Evolutionary conservation across 2,329 filamentous ascomycete genomes (phyloP), one percentile per base, ranked within the genome.

Genomic region (Coniochaeta prunicola): DNA sequence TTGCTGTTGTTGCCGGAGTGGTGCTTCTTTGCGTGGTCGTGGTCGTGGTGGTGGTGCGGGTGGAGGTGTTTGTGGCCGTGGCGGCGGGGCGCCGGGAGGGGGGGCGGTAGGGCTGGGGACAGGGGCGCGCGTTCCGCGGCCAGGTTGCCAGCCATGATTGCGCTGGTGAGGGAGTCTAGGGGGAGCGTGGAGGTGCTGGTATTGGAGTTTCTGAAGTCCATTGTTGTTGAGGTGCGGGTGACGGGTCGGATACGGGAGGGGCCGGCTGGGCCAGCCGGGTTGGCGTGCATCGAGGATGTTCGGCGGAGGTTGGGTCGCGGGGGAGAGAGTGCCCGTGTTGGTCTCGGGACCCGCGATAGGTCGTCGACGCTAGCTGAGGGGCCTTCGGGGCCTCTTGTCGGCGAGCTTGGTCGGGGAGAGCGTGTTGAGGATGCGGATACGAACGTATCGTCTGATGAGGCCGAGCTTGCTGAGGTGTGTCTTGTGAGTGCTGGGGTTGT

Each of bases 131-230:
- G 54, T 24, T 30, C 17, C 19, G 54, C 19, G 5, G 90, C 90
- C 0, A 92, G 77, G 26, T 86, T 89, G 1, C 88, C 86, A 2
- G 89, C 89, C 66, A 92, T 81, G 59, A 92, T 91, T 62, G 90
- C 90, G 65, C 84, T 84, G 13, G 88, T 86, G 8, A 92, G 80
- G 0, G 85, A 85, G 60, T 87, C 81, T 10, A 90, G 77, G 1
- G 81, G 80, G 30, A 86, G 77, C 57, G 66, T 73, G 26, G 72
- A 68, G 24, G 67, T 62, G 57, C 33, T 42, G 57, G 57, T 24
- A 56, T 40, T 62, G 42, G 26, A 6, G 21, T 24, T 19, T 38
- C 30, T 48, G 54, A 13, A 21, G 45, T 28, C 21, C 34, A 31
- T 19, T 19, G 61, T 66, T 61, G 57, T 34, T 67, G 62, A 60